A percentile compares a stretch with the other conserved stretches of the same genome.
These are phyloP conservation scores for Darksidea phi DNA, from an alignment of 495 filamentous ascomycete species.

Conservation along the genomic window DNA sequence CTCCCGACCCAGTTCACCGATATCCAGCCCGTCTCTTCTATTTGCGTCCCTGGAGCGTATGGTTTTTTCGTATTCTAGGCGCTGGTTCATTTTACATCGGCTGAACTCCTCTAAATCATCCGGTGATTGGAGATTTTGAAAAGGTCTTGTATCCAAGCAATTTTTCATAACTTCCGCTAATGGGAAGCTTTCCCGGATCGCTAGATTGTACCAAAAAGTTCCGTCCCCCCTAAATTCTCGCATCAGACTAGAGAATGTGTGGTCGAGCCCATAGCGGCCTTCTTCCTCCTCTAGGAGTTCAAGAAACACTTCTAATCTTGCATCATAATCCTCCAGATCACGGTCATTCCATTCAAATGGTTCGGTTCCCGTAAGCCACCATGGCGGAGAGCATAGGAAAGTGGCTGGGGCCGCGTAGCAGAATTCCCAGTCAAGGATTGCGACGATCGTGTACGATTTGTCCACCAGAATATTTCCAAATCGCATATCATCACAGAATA, in stretches of 20 bases:
- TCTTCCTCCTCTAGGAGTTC: background rate
- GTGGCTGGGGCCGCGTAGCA: constrained; percentile 8
- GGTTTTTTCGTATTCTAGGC: background rate
- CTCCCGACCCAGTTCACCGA: background rate
- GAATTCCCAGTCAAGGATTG: constrained; percentile 17
- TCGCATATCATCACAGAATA: constrained; percentile 16
- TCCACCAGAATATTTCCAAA: constrained; percentile 13
- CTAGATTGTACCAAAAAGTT: constrained; percentile 1
- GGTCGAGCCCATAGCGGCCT: background rate
- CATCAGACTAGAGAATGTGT: constrained; percentile 1
- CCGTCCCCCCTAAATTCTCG: background rate
- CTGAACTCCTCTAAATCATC: background rate
- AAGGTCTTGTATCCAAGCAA: constrained; percentile 2
- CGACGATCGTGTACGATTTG: constrained; percentile 3
- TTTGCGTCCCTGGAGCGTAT: background rate
- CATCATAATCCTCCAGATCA: background rate
- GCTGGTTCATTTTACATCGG: constrained; percentile 1
- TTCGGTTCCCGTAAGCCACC: constrained; percentile 11
- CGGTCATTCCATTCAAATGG: background rate
- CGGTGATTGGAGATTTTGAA: constrained; percentile 4
- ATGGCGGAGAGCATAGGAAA: constrained; percentile 6
- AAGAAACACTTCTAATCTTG: constrained; percentile 3
- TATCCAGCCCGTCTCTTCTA: background rate
- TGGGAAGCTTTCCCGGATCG: constrained; percentile 3
- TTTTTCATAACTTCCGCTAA: background rate